Evolutionary conservation across 805 yeast species (phyloP), one percentile per base, ranked within the genome.

Genomic region (Candida verbasci): DNA sequence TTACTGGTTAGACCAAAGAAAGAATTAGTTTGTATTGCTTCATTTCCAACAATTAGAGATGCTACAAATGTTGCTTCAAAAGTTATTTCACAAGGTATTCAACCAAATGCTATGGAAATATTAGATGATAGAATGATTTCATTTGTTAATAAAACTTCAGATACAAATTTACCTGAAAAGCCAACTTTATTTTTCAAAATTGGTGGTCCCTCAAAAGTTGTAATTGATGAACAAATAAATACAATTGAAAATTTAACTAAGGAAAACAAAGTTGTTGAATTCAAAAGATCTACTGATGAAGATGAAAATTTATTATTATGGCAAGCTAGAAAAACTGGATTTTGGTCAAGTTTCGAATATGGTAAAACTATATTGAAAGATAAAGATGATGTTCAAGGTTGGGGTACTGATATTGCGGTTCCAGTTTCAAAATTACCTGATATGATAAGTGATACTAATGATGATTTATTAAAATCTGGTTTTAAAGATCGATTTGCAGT

Each of bases 351-450:
- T 10, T 70, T 84, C 36, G 82, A 80, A 39, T 76, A 74, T 43
- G 94, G 91, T 1, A 65, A 68, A 26, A 55, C 56, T 38, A 55
- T 65, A 4, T 47, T 66, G 35, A 58, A 55, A 10, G 68, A 66
- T 35, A 71, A 73, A 39, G 62, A 72, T 37, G 80, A 82, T 41
- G 77, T 79, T 36, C 80, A 81, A 53, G 62, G 81, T 24, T 86
- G 95, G 93, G 84, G 94, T 29, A 86, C 96, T 1, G 96, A 86
- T 56, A 86, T 86, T 38, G 95, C 95, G 0, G 95, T 87, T 3
- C 96, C 96, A 9, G 74, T 87, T 18, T 84, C 94, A 2, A 63
- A 67, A 37, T 60, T 87, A 39, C 70, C 86, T 0, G 60, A 69
- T 3, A 75, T 83, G 18, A 68, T 87, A 21, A 58, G 68, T 25